phyloP scores from a whole-genome alignment of 169 alveolate species.

The Plasmodium gallinaceum region DNA sequence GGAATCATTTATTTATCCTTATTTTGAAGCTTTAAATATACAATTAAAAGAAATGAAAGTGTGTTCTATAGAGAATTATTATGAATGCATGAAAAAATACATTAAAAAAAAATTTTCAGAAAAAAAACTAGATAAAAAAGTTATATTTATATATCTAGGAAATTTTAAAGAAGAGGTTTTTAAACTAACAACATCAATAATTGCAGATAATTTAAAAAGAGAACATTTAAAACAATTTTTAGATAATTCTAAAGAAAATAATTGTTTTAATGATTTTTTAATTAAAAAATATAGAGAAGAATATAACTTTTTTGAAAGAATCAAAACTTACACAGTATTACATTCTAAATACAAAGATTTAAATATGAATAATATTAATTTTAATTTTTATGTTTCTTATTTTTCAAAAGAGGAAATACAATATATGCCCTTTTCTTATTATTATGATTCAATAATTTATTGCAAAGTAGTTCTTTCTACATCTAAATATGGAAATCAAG shows the following conservation, averaged over 20 bases:
- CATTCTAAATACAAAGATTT: constrained; percentile 51
- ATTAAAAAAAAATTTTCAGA: constrained; percentile 7
- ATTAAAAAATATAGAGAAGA: constrained; percentile 63
- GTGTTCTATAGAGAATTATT: constrained; percentile 33
- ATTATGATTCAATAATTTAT: constrained; percentile 68
- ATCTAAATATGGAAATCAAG: constrained; percentile 57
- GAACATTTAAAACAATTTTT: constrained; percentile 54
- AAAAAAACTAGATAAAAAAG: constrained; percentile 17
- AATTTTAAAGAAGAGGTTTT: constrained; percentile 57
- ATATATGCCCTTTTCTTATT: constrained; percentile 59
- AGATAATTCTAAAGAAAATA: constrained; percentile 22
- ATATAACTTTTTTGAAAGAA: constrained; percentile 37
- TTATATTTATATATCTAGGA: constrained; percentile 45
- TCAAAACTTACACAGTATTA: constrained; percentile 33
- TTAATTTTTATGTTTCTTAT: constrained; percentile 65
- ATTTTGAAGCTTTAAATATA: constrained; percentile 54
- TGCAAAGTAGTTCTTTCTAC: constrained; percentile 61
- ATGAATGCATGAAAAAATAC: constrained; percentile 43
- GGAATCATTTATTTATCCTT: constrained; percentile 72
- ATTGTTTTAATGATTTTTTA: constrained; percentile 60
- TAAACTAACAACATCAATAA: constrained; percentile 50
- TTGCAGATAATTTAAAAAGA: constrained; percentile 50
- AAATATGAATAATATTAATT: constrained; percentile 53
- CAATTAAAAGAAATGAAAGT: constrained; percentile 31
- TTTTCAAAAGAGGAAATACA: constrained; percentile 47